These are phyloP conservation scores for Priceomyces melissophilus DNA, from an alignment of 805 yeast genomes.

Conservation along the genomic window DNA sequence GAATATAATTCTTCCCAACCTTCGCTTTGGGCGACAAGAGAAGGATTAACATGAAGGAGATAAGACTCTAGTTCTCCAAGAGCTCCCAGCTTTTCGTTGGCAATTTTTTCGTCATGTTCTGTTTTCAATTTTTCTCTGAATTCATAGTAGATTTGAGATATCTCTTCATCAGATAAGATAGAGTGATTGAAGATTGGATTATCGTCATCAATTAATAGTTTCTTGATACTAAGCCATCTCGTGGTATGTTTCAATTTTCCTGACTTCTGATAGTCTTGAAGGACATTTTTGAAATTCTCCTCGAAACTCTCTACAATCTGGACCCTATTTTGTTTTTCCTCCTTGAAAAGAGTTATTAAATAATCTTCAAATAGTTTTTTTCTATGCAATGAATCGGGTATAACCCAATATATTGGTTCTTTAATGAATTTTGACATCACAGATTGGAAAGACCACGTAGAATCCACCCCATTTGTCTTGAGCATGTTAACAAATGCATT, in stretches of 20 bases:
- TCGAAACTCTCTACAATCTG: constrained; percentile 54
- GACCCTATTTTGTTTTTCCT: constrained; percentile 51
- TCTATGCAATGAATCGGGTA: constrained; percentile 59
- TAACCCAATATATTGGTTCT: constrained; percentile 66
- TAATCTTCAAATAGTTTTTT: constrained; percentile 64
- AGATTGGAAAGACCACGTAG: constrained; percentile 70
- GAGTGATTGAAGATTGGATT: constrained; percentile 63
- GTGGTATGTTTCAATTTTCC: constrained; percentile 52
- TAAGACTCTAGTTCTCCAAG: constrained; percentile 50
- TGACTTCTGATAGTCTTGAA: constrained; percentile 30
- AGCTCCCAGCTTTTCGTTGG: constrained; percentile 44
- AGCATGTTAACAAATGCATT: constrained; percentile 51
- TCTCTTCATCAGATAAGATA: constrained; percentile 54
- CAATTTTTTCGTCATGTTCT: constrained; percentile 21
- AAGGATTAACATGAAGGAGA: constrained; percentile 36
- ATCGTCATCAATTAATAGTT: constrained; percentile 50
- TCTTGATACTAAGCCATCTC: constrained; percentile 59
- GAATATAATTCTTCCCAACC: constrained; percentile 39
- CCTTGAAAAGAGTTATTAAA: constrained; percentile 39
- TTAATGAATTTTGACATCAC: constrained; percentile 57
- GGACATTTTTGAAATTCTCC: constrained; percentile 47
- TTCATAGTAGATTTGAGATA: constrained; percentile 51
- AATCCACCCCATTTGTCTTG: constrained; percentile 54
- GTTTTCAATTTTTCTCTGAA: constrained; percentile 41
- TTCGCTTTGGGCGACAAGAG: constrained; percentile 20